These are phyloP conservation scores for Marchantia polymorpha DNA, from an alignment of 225 moss, liverwort and hornwort genomes.

Conservation along the genomic window DNA sequence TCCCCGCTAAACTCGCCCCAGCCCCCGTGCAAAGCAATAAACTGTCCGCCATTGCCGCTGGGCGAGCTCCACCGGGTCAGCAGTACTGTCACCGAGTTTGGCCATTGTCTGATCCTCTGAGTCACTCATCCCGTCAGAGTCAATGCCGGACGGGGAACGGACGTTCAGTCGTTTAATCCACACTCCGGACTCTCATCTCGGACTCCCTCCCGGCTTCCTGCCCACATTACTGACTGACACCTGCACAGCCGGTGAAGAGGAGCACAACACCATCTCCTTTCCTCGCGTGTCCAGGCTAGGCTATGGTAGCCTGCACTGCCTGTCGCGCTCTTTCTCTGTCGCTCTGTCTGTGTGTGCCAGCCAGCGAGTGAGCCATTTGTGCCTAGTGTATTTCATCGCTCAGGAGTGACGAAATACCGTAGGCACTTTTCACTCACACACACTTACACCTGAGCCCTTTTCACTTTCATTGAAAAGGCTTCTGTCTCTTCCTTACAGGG, in stretches of 20 bases:
- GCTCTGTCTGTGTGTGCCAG: neutral
- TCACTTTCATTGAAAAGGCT: too few species aligned
- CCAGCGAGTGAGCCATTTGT: neutral
- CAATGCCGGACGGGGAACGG: neutral
- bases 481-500: too few species aligned
- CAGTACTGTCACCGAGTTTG: neutral
- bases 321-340: neutral
- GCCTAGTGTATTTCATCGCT: neutral
- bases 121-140: neutral
- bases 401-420: too few species aligned
- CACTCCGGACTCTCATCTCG: neutral
- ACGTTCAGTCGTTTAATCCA: neutral
- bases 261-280: neutral
- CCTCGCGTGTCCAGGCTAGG: too few species aligned
- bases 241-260: neutral
- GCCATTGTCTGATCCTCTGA: neutral
- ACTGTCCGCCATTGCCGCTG: conserved; percentile 16
- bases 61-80: neutral
- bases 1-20: neutral
- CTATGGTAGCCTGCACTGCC: neutral
- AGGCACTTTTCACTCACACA: neutral
- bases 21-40: conserved; percentile 8
- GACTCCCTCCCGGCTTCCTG: neutral
- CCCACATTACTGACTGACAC: neutral
- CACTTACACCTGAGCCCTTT: too few species aligned